Evolutionary conservation across 2,329 filamentous ascomycete species (phyloP), one percentile per base, ranked within the genome.

Genomic region (Penicillium palitans): DNA sequence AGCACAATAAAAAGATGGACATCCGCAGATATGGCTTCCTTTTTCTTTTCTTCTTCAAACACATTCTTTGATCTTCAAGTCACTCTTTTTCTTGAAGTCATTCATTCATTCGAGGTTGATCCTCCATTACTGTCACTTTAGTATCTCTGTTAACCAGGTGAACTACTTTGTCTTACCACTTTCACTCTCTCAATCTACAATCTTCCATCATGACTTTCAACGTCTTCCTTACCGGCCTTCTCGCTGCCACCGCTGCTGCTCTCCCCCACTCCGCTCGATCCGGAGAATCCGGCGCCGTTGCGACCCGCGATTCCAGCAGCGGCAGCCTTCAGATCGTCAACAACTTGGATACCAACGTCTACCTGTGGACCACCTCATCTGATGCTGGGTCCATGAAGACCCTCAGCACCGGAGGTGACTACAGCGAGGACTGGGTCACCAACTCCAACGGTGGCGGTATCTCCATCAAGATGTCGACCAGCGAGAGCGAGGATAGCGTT

Each of bases 391-490:
- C 44, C n/a, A 73, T 70, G 69, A 24, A 66, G 27, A 72, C 61
- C 21, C 45, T 76, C 46, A 31, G 31, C n/a, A 58, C 63, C 29
- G 49, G 48, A 24, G 71, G 72, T 6, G 58, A 56, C 55, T 70
- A 72, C 68, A 58, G 55, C 15, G 72, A 76, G 58, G 21, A 54
- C 41, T 75, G 68, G 68, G 63, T 63, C 49, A 59, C 42, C 54
- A 73, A 70, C 61, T 48, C 64, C 53, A 65, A 71, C 59, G 72
- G 71, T 24, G 72, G 72, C 13, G 72, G 72, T 52, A 62, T 73
- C 60, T 74, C 72, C 29, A 71, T 75, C 63, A 75, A 75, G 69
- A 63, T 75, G 40, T 66, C 71, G 41, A 66, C 67, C 55, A 52
- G 61, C 29, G 13, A 63, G 50, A 46, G 7, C 42, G 21, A 58